Evolutionary conservation across 257 asterid species (phyloP), one percentile per base, ranked within the genome.

Genomic region (Eustoma russellianum): DNA sequence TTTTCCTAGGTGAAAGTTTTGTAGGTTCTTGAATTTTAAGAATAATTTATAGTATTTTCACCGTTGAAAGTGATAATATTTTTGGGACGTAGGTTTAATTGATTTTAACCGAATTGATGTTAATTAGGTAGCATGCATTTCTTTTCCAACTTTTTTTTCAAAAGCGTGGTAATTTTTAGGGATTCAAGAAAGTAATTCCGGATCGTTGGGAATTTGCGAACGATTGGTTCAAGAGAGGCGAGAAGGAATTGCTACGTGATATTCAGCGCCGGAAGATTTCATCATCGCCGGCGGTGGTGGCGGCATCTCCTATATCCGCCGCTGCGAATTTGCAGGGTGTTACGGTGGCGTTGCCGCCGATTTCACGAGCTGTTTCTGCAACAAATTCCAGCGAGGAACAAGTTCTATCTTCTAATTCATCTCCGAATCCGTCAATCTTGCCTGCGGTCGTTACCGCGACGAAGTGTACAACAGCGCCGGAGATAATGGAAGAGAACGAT

Each of bases 181-280:
- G 97, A 57, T 89, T 89, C 55, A 81, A 85, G 18, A 89, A 89
- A 74, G 79, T 89, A 7, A 87, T 79, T 14, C 97, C 97, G 0
- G 94, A 89, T 69, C 79, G 95, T 45, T 89, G 95, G 97, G 97
- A 89, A 46, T 86, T 89, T 15, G 87, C 87, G 0, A 77, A 86
- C 68, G 90, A 86, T 9, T 86, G 74, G 61, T 86, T 89, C 15
- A 66, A 56, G 50, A 72, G 72, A 62, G 95, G 94, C 43, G 83
- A 83, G 30, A 83, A 83, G 50, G 74, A 69, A 8, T 52, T 85
- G 13, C 73, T 89, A 1, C 79, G 59, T 62, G 86, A 83, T 15
- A 89, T 86, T 55, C 94, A 81, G 5, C 90, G 97, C 63, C 79
- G 95, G 66, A 83, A 86, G 66, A 75, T 85, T 13, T 63, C 83